Conservation (phyloP, 345 rosid species). For the Eucalyptus camaldulensis region DNA sequence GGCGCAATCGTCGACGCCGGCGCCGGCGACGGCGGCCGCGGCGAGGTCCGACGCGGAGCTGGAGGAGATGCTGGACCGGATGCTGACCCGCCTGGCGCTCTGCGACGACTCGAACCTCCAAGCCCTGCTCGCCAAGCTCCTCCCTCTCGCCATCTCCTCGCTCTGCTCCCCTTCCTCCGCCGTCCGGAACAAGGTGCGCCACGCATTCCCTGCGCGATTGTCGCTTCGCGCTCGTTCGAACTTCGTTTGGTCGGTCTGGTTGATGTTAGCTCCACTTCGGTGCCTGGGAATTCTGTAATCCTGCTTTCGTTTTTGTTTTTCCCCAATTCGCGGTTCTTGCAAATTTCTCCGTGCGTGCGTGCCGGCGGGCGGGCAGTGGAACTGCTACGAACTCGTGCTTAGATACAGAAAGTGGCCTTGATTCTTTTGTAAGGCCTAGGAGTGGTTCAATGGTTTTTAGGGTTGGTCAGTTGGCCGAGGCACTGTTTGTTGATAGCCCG, state of each 20-base stretch:
- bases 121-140: conserved; percentile 61
- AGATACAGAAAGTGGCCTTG: neutral
- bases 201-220: neutral
- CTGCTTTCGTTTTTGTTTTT: neutral
- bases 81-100: conserved; percentile 82
- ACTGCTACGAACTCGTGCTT: neutral
- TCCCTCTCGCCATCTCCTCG: conserved; percentile 68
- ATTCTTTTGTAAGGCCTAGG: neutral
- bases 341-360: neutral
- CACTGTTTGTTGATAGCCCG: neutral
- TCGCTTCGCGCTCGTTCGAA: neutral
- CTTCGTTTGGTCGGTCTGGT: neutral
- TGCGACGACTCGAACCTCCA: conserved; percentile 85
- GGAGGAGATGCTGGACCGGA: conserved; percentile 86
- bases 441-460: neutral
- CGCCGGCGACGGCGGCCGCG: conserved; percentile 6
- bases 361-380: neutral
- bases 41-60: conserved; percentile 57
- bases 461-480: neutral
- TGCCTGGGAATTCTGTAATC: neutral
- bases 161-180: conserved; percentile 48
- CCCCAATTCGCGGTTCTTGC: neutral
- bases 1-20: conserved; percentile 39
- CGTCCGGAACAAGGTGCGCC: conserved; percentile 65
- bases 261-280: neutral